Base-by-base conservation (phyloP, 179 eudicot species). In the Beta corolliflora region DNA sequence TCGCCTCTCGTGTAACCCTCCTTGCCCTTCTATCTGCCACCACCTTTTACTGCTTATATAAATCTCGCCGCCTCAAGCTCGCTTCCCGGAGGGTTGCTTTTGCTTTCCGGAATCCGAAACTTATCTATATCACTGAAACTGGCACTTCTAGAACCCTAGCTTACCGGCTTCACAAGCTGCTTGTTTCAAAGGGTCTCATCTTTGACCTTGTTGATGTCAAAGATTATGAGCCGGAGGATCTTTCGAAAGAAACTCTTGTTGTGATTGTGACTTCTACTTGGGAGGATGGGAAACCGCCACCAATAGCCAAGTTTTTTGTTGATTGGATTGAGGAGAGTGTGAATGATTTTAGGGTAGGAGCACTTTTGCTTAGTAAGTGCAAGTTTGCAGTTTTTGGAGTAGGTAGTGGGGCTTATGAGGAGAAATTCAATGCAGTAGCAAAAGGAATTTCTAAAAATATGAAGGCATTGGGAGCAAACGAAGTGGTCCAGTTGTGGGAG, bases 141-240 rank as follows among this genome's bases (percentile, higher is more conserved):
- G 88, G 89, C 77, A 94, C 95, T 63, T 91, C 97, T 48, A 89
- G 91, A 94, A 80, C 91, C 90, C 91, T 96, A 84, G 97, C 99
- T 31, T 83, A 78, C n/a, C 90, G 95, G 64, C 94, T 96, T 25
- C 88, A 84, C 83, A 77, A 77, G 56, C 79, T 88, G 29, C 81
- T 94, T 52, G 59, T 83, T 5, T 79, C 87, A 8, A 89, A 84
- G 45, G 81, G 59, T 48, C 58, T 94, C 68, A 21, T 55, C 2
- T 91, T 94, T 84, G 96, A 93, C 50, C 87, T 94, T 13, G 36
- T 96, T 56, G 91, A 93, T 75, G 93, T 91, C 10, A 76, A 85
- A 15, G 85, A 83, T 69, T 96, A 91, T 81, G 99, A 96, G 83
- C 99, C 99, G 11, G 99, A 96, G 81, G 98, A 96, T 78, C 81